Base-by-base conservation (phyloP, 2,329 filamentous ascomycete species). In the Coniochaeta hoffmannii region DNA sequence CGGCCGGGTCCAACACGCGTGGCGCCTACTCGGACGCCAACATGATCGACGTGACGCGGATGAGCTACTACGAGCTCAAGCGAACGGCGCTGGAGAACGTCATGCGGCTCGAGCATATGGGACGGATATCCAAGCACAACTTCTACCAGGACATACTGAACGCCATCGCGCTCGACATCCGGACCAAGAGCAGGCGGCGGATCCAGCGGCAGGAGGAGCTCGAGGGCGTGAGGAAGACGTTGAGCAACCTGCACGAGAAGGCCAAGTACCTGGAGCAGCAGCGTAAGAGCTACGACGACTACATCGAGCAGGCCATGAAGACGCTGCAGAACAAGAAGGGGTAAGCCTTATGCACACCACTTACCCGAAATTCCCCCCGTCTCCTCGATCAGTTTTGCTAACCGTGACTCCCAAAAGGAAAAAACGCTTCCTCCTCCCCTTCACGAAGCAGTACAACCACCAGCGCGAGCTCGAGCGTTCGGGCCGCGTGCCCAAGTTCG, bases 371-470 rank as follows among this genome's bases (percentile, higher is more conserved):
- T n/a, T n/a, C n/a, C n/a, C n/a, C n/a, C n/a, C n/a, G n/a, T n/a
- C n/a, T n/a, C n/a, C n/a, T n/a, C 10, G 10, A 35, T 35, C 32
- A 35, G 9, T 22, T 24, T 53, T n/a, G 56, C 66, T 67, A 61
- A 69, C 62, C 53, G 30, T 30, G 50, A 56, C 19, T 32, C 63
- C 61, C 62, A 53, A 53, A 54, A 86, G 87, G 59, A 95, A 95
- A 76, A 96, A 95, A 71, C 84, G 88, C 54, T 97, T 97, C 78
- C 80, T 97, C 55, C 82, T 99, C 70, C 94, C 94, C 14, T 99
- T 99, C 70, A 97, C 93, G 24, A 96, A 96, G 67, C 94, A 99
- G 71, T 99, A 96, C 83, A 96, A 97, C 71, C 94, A 99, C 73
- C 91, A 97, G 75, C 87, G 91, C 61, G 94, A 99, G 73, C 85